Evolutionary conservation across 805 yeast species (phyloP).

Genomic region (Hanseniaspora vineae): DNA sequence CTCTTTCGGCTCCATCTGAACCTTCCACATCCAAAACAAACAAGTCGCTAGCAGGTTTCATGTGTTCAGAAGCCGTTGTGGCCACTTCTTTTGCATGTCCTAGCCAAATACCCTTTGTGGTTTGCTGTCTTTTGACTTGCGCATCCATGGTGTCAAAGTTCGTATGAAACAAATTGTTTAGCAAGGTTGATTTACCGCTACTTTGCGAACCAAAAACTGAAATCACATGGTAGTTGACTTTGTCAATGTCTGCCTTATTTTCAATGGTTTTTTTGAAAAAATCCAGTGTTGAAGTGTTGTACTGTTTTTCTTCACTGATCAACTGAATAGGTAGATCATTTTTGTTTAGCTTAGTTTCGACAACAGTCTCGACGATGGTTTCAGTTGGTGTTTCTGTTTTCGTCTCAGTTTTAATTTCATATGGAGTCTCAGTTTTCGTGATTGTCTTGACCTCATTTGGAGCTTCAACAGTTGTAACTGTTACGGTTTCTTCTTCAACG

Average conservation of each 20-base stretch:
- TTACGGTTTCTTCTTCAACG: too few relatives aligned
- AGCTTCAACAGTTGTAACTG: too few relatives aligned
- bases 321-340: constrained; percentile 31
- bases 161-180: constrained; percentile 78
- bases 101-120: constrained; percentile 77
- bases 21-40: constrained; percentile 97
- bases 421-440: background rate
- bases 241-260: constrained; percentile 28
- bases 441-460: background rate
- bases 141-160: constrained; percentile 91
- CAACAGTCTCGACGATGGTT: constrained; percentile 21
- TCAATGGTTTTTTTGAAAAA: constrained; percentile 12
- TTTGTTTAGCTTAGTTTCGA: background rate
- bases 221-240: constrained; percentile 73
- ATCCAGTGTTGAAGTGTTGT: constrained; percentile 21
- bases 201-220: constrained; percentile 96
- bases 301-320: constrained; percentile 38
- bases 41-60: constrained; percentile 26
- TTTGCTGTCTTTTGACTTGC: constrained; percentile 60
- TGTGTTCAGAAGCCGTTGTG: constrained; percentile 8
- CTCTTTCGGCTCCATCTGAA: constrained; percentile 94
- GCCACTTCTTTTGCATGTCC: constrained; percentile 39
- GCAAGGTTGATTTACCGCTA: constrained; percentile 88
- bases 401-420: background rate
- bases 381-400: background rate